phyloP scores from a whole-genome alignment of 306 rosid genomes.

The Neltuma alba region DNA sequence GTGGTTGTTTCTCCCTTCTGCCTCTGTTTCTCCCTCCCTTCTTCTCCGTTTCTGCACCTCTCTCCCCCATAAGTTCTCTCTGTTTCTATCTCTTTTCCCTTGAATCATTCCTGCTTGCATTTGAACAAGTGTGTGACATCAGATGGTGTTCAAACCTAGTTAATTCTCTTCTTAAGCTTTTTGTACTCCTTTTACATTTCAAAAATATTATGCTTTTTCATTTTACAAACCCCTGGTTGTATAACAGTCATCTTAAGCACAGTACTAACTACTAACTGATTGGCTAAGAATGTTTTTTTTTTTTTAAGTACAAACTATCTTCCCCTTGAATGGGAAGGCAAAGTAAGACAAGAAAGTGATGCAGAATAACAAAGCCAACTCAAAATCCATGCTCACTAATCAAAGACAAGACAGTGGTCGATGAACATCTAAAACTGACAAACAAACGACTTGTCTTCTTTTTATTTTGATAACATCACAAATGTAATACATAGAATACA shows the following conservation, averaged over 20 bases:
- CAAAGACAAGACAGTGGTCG: slow-evolving; percentile 4
- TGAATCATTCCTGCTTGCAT: no score
- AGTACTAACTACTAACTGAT: not conserved
- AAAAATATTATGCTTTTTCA: not conserved
- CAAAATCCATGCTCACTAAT: slow-evolving; percentile 14
- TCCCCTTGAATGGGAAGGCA: not conserved
- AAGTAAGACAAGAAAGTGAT: not conserved
- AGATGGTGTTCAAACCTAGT: no score
- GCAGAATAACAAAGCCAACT: not conserved
- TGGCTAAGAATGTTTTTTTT: not conserved
- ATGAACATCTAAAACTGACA: slow-evolving; percentile 15
- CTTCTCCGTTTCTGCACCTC: no score
- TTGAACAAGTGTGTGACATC: no score
- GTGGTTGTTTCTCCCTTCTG: no score
- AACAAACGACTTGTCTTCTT: not conserved
- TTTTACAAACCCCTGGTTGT: not conserved
- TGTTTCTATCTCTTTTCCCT: no score
- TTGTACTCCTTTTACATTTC: not conserved
- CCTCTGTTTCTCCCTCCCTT: no score
- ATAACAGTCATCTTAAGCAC: not conserved
- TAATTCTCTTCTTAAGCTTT: not conserved
- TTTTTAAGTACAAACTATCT: not conserved
- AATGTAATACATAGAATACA: slow-evolving; percentile 22
- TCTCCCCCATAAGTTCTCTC: no score
- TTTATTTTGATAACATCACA: not conserved